Percentiles rank a stretch among this genome's conserved stretches.
Conservation (phyloP, 176 grass and related monocot species). For the Chloris gayana region DNA sequence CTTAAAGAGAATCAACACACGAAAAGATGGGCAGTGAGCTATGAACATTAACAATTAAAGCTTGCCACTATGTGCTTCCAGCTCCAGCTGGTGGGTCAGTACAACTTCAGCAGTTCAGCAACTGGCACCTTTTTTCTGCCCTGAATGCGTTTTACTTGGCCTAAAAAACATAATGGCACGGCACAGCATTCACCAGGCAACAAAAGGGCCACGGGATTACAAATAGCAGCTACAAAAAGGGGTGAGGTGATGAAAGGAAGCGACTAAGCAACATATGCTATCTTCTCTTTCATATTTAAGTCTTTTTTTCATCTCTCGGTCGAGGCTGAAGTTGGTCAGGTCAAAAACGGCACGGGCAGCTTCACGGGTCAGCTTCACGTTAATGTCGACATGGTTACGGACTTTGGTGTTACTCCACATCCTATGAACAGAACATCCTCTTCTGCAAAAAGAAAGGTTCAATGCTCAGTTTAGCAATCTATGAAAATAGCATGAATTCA, state of each 20-base stretch:
- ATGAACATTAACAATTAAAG: neutral
- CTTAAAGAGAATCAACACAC: neutral
- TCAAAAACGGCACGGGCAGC: conserved; percentile 55
- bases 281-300: conserved; percentile 24
- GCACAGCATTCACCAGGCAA: conserved; percentile 25
- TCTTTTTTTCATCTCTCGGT: neutral
- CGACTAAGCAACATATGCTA: neutral
- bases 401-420: conserved; percentile 3
- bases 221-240: conserved; percentile 28
- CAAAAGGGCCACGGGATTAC: neutral
- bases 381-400: conserved; percentile 22
- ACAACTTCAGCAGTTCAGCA: conserved; percentile 24
- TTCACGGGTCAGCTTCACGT: conserved; percentile 17
- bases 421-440: conserved; percentile 77
- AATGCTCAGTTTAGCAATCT: neutral
- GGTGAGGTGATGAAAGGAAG: conserved; percentile 38
- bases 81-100: neutral
- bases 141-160: conserved; percentile 5
- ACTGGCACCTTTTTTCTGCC: neutral
- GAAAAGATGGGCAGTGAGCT: neutral
- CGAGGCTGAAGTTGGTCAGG: conserved; percentile 22
- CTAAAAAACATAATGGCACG: conserved; percentile 16
- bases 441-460: conserved; percentile 46
- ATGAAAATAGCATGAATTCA: neutral
- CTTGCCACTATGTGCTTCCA: neutral